Conservation (phyloP, 345 rosid species). For the Aquilaria malaccensis region DNA sequence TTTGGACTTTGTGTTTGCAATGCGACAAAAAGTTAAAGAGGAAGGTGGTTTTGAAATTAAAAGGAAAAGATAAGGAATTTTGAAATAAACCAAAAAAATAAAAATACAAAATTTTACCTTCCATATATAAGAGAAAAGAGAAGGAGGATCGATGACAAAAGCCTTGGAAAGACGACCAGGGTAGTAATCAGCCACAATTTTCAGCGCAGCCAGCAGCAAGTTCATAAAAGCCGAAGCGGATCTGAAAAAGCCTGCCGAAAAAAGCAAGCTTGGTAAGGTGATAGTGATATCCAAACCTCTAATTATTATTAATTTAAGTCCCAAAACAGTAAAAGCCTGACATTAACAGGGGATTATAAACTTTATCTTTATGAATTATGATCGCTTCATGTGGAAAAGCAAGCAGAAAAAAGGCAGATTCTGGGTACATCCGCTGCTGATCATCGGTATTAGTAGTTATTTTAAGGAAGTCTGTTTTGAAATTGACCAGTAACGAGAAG, state of each 20-base stretch:
- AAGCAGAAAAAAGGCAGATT: conserved; percentile 17
- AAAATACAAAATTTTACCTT: conserved; percentile 48
- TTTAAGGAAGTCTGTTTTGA: conserved; percentile 17
- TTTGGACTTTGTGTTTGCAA: background rate
- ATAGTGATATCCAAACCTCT: too few relatives aligned
- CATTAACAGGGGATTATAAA: background rate
- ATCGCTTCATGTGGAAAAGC: too few relatives aligned
- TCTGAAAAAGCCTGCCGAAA: conserved; percentile 82
- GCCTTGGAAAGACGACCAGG: conserved; percentile 77
- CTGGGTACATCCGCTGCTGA: conserved; percentile 9
- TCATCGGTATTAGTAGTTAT: conserved; percentile 10
- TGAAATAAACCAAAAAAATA: background rate
- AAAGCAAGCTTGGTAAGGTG: background rate
- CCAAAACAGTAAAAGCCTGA: conserved; percentile 13
- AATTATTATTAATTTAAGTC: background rate
- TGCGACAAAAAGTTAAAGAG: background rate
- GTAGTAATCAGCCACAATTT: conserved; percentile 67
- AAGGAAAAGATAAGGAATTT: background rate
- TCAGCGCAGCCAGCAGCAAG: conserved; percentile 62
- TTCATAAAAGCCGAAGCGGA: conserved; percentile 90
- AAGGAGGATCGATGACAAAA: conserved; percentile 94
- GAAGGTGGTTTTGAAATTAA: background rate
- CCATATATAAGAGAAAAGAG: conserved; percentile 85
- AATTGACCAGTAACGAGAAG: conserved; percentile 25
- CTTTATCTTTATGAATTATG: too few relatives aligned